Evolutionary conservation across 148 eudicot genomes (phyloP).

Genomic region (Persicaria tinctoria): DNA sequence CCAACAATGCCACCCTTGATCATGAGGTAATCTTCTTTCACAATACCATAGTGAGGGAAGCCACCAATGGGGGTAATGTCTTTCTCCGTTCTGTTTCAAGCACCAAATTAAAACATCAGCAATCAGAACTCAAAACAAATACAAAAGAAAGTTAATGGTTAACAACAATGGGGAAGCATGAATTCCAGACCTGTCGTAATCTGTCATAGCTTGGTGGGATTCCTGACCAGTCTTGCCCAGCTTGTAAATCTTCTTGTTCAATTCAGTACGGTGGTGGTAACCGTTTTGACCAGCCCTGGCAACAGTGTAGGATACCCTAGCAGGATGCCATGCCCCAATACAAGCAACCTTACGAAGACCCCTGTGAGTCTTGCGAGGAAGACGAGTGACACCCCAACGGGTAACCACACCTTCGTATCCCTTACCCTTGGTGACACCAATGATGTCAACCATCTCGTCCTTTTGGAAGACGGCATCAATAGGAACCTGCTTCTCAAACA

Average conservation of each 20-base stretch:
- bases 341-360: constrained; percentile 87
- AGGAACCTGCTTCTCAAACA: constrained; percentile 67
- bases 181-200: constrained; percentile 57
- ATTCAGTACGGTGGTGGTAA: constrained; percentile 75
- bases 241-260: constrained; percentile 75
- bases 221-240: constrained; percentile 65
- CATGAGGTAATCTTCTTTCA: constrained; percentile 77
- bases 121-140: background rate
- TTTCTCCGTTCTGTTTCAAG: constrained; percentile 64
- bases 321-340: constrained; percentile 90
- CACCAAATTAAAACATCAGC: background rate
- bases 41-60: constrained; percentile 89
- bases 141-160: too few species aligned
- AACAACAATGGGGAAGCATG: too few species aligned
- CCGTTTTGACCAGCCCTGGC: constrained; percentile 87
- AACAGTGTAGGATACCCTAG: constrained; percentile 79
- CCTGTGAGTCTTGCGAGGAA: constrained; percentile 85
- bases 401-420: constrained; percentile 90
- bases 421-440: constrained; percentile 84
- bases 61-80: constrained; percentile 92
- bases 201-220: constrained; percentile 52
- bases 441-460: constrained; percentile 76
- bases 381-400: constrained; percentile 86
- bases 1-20: constrained; percentile 83
- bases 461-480: constrained; percentile 64